A percentile compares a stretch with the other conserved stretches of the same genome.
These are phyloP conservation scores for Reticulascus tulasneorum DNA, from an alignment of 2,329 filamentous ascomycete genomes.

Conservation along the genomic window DNA sequence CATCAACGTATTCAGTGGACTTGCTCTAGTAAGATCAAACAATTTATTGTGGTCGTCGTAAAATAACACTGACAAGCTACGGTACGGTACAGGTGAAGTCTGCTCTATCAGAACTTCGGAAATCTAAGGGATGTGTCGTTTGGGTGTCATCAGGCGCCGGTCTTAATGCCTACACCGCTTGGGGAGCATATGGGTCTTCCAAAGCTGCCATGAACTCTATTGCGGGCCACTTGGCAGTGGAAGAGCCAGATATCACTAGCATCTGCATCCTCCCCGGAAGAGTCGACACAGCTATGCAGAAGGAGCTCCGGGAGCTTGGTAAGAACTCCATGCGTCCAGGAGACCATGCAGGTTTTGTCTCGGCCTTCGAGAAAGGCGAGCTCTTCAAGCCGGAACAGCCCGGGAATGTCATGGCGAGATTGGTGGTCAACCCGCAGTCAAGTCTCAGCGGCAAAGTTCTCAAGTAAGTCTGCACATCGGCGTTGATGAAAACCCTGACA, in stretches of 20 bases:
- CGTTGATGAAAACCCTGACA: background rate
- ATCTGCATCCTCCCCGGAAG: slow-evolving; percentile 74
- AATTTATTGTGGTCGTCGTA: background rate
- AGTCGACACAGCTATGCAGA: slow-evolving; percentile 88
- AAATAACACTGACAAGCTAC: background rate
- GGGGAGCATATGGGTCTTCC: slow-evolving; percentile 77
- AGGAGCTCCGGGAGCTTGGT: slow-evolving; percentile 65
- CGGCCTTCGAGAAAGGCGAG: slow-evolving; percentile 65
- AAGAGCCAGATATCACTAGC: slow-evolving; percentile 73
- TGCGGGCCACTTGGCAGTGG: slow-evolving; percentile 64
- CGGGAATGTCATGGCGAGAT: slow-evolving; percentile 77
- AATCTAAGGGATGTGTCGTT: slow-evolving; percentile 66
- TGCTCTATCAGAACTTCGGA: slow-evolving; percentile 64
- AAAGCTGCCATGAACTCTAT: slow-evolving; percentile 85
- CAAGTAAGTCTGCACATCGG: slow-evolving; percentile 45
- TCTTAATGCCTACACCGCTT: slow-evolving; percentile 60
- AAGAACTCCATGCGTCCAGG: slow-evolving; percentile 44
- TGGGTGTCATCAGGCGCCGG: slow-evolving; percentile 80
- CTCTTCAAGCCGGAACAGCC: slow-evolving; percentile 80
- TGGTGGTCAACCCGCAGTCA: slow-evolving; percentile 62
- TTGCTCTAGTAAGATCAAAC: slow-evolving; percentile 63
- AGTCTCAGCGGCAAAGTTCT: slow-evolving; percentile 74
- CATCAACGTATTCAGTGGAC: slow-evolving; percentile 79
- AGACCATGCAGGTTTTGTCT: slow-evolving; percentile 65
- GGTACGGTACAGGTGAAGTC: slow-evolving; percentile 66